Evolutionary conservation across 176 grass and related monocot species (phyloP).

Genomic region (Eragrostis curvula): DNA sequence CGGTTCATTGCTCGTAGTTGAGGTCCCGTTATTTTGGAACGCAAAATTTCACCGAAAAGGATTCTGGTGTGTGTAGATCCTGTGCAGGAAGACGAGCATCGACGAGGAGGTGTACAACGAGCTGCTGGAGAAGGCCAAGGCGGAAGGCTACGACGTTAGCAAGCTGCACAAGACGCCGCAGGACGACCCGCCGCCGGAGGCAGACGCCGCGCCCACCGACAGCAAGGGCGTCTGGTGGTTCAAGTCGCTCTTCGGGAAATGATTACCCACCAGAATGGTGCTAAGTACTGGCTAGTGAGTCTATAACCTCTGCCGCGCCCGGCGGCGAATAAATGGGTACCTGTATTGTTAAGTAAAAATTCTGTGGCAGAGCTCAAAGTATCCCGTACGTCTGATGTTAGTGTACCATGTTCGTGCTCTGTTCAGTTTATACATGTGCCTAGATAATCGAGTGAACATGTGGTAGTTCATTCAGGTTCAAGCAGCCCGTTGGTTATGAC

Average conservation of each 20-base stretch:
- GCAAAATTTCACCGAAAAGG: no score
- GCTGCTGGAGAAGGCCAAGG: conserved; percentile 60
- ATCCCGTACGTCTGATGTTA: background rate
- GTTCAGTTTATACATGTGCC: background rate
- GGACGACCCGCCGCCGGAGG: conserved; percentile 62
- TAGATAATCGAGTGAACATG: background rate
- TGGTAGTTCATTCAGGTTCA: no score
- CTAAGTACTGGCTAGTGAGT: background rate
- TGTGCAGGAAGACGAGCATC: conserved; percentile 61
- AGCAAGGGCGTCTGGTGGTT: conserved; percentile 68
- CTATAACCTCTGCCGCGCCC: no score
- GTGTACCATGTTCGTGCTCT: background rate
- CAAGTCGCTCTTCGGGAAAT: conserved; percentile 78
- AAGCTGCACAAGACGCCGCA: conserved; percentile 69
- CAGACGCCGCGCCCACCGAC: conserved; percentile 53
- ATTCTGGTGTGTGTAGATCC: conserved; percentile 43
- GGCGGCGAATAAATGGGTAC: background rate
- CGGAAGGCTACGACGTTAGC: conserved; percentile 56
- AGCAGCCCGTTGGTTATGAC: no score
- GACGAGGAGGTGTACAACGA: conserved; percentile 74
- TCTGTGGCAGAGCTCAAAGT: no score
- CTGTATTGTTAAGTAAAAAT: background rate
- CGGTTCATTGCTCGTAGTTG: background rate
- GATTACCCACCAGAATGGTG: background rate
- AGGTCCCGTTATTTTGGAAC: background rate